phyloP scores from a whole-genome alignment of 192 early-diverging fungal species.

The Thamnidium elegans region DNA sequence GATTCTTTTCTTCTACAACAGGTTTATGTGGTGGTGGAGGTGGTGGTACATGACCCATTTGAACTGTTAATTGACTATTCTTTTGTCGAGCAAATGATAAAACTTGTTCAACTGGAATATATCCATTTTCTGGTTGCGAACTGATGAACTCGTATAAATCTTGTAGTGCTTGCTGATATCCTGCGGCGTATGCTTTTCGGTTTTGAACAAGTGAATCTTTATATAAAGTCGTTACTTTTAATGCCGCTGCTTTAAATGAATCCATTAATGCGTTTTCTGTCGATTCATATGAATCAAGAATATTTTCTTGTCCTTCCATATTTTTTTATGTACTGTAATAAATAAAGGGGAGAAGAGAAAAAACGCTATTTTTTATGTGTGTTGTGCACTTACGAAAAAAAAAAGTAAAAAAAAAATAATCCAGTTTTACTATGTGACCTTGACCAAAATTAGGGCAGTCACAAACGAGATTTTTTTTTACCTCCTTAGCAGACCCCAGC shows the following conservation, averaged over 20 bases:
- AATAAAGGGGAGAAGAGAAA: too few relatives aligned
- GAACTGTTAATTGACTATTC: slow-evolving; percentile 29
- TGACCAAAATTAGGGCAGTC: too few relatives aligned
- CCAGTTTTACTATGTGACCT: too few relatives aligned
- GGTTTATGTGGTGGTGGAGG: slow-evolving; percentile 12
- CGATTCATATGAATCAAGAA: too few relatives aligned
- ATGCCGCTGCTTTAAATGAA: slow-evolving; percentile 53
- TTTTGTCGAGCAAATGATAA: slow-evolving; percentile 34
- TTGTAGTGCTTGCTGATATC: slow-evolving; percentile 52
- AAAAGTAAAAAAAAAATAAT: too few relatives aligned
- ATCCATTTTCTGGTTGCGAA: slow-evolving; percentile 39
- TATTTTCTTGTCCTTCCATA: too few relatives aligned
- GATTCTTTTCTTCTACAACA: slow-evolving; percentile 13
- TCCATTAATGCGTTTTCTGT: slow-evolving; percentile 46
- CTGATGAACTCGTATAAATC: slow-evolving; percentile 50
- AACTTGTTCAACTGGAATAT: slow-evolving; percentile 36
- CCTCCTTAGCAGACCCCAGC: too few relatives aligned
- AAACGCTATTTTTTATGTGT: too few relatives aligned
- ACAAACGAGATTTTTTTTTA: too few relatives aligned
- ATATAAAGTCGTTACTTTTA: slow-evolving; percentile 50
- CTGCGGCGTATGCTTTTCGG: slow-evolving; percentile 44
- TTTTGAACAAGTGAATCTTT: slow-evolving; percentile 54
- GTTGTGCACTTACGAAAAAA: too few relatives aligned
- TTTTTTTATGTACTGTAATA: too few relatives aligned
- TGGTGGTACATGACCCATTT: slow-evolving; percentile 18